Base-by-base conservation (phyloP, 192 early-diverging fungal genomes). In the Podila verticillata region DNA sequence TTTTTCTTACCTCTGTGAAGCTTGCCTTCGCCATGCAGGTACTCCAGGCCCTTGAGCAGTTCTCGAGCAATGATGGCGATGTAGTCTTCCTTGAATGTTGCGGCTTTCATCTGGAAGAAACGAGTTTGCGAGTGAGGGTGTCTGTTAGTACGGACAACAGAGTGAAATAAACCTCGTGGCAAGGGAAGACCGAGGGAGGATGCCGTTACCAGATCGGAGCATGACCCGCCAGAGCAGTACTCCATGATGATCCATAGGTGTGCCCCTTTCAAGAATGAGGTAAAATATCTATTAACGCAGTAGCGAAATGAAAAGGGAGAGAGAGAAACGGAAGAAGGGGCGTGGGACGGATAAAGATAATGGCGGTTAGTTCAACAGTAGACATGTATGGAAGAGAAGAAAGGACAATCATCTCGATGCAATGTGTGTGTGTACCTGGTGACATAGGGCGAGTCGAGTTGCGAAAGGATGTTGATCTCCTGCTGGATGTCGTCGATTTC, bases 161-260 rank as follows among this genome's bases (percentile, higher is more conserved):
- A 15, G 19, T 13, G 26, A 26, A 48, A 22, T 29, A 59, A 49
- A 22, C 31, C 30, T 17, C 57, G 12, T 19, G 13, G 19, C 49
- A 44, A 24, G 63, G 22, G 19, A 12, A 48, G 49, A 34, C 5
- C 7, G 20, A 24, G 17, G 15, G 5, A 3, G 5, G 2, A 31
- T 4, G 39, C 15, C 39, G 75, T 65, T 87, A 95, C 92, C 70
- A 99, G 86, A 73, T 99, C 96, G n/a, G 93, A 89, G 74, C 96
- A 97, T 19, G 95, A 96, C 20, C 97, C 96, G 48, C 97, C 97
- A 57, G 87, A 91, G 81, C 95, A 97, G 78, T 93, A 96, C 84
- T 97, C 96, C 96, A 97, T 98, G n/a, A 96, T 92, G 39, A 98
- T 97, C 96, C 96, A 98, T 51, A 98, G 83, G 69, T 95, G 89